Evolutionary conservation across 2,329 filamentous ascomycete species (phyloP), one percentile per base, ranked within the genome.

Genomic region (Colletotrichum tropicicola): DNA sequence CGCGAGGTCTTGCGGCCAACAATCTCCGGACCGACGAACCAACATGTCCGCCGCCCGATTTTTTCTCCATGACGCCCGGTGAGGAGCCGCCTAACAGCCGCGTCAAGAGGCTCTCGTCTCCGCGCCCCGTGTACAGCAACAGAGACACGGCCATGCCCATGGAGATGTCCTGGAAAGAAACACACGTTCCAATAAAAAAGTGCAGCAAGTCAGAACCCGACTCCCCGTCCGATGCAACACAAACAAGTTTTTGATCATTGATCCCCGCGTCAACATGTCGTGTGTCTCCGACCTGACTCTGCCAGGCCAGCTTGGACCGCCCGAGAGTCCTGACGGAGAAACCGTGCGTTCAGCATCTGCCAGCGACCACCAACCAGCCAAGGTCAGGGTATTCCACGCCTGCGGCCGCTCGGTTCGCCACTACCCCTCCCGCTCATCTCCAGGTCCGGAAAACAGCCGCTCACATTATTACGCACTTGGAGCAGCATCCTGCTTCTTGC

Each of bases 401-500:
- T 30, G 17, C 19, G 19, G 62, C 62, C 49, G 57, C 57, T 62
- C 37, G 51, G 27, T 48, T 55, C 44, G 49, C 57, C 43, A 32
- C 57, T 30, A 32, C 32, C 57, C 48, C 43, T 52, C 58, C 49
- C 52, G 51, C 35, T 55, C 52, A 35, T 45, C 32, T 47, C 58
- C 15, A n/a, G 8, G 44, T 64, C 30, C 21, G 32, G 25, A 61
- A 17, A 19, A 45, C 17, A 44, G 41, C 23, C 65, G 64, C 68
- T 89, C 89, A 96, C 94, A 97, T 97, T 76, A 97, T 87, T 77
- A 92, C 86, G 80, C 94, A 97, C 80, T 92, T 92, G 73, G 88
- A 84, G 82, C 94, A 97, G 86, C 94, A 97, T 70, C 93, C 92
- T 43, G 87, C 83, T 75, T 91, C 88, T 72, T 85, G 80, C 71